A percentile compares a stretch with the other conserved stretches of the same genome.
Conservation (phyloP, 768 basidiomycete genomes). For the Asterophora parasitica region DNA sequence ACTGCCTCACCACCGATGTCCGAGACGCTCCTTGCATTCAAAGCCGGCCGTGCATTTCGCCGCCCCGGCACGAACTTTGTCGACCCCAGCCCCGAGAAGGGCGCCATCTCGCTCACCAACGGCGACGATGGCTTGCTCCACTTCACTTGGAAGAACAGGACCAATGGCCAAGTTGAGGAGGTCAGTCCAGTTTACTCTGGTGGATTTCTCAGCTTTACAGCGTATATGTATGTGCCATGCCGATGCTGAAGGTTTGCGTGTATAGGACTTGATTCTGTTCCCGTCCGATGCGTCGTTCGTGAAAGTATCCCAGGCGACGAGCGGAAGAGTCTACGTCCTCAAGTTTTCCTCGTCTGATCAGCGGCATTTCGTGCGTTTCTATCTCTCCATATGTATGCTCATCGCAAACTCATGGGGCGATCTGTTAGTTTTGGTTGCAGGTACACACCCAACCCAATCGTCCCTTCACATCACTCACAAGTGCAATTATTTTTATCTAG, state of each 20-base stretch:
- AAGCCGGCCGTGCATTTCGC: conserved; percentile 74
- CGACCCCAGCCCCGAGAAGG: conserved; percentile 65
- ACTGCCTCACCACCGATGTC: conserved; percentile 4
- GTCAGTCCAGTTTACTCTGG: conserved; percentile 28
- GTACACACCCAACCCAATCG: conserved; percentile 28
- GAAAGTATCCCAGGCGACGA: conserved; percentile 60
- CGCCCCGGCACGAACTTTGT: conserved; percentile 63
- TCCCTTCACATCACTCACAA: background rate
- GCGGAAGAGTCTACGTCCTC: conserved; percentile 78
- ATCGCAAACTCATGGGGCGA: background rate
- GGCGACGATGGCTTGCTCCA: conserved; percentile 75
- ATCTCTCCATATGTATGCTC: background rate
- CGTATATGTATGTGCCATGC: background rate
- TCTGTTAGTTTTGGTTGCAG: conserved; percentile 81
- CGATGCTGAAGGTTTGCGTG: conserved; percentile 1
- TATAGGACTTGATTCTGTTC: conserved; percentile 82
- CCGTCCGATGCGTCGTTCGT: conserved; percentile 80
- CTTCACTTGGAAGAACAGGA: conserved; percentile 76
- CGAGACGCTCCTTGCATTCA: conserved; percentile 49
- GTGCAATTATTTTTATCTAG: conserved; percentile 29
- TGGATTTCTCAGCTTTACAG: background rate
- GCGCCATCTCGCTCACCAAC: conserved; percentile 62
- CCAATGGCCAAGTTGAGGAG: conserved; percentile 57
- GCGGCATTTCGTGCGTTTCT: conserved; percentile 75
- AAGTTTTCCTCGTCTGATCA: conserved; percentile 90